These are phyloP conservation scores for Phanerochaete carnosa DNA, from an alignment of 768 basidiomycete genomes.

Conservation along the genomic window DNA sequence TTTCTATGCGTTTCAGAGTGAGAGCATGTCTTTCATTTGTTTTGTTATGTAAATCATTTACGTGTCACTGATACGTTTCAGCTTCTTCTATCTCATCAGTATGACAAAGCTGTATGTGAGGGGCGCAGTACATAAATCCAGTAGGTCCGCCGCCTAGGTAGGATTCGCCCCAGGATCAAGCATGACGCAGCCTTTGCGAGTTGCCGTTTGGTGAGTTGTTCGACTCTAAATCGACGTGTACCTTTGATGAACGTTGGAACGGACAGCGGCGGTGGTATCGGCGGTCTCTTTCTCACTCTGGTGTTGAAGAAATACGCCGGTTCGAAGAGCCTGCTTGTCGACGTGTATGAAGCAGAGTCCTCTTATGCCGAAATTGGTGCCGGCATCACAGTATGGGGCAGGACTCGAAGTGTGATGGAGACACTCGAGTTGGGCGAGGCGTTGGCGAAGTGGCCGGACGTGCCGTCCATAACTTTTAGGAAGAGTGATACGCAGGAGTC, in stretches of 20 bases:
- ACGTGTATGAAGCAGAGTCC: background rate
- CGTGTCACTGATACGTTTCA: background rate
- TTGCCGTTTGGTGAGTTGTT: conserved; percentile 11
- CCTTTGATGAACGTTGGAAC: background rate
- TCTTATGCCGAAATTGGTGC: background rate
- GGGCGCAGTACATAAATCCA: background rate
- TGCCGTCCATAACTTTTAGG: background rate
- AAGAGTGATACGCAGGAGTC: background rate
- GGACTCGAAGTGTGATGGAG: background rate
- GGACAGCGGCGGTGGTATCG: background rate
- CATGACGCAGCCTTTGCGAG: background rate
- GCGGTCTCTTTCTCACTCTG: background rate
- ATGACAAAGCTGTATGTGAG: background rate
- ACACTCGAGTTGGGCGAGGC: background rate
- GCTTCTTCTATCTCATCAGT: background rate
- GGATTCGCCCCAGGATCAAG: background rate
- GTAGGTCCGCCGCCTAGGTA: background rate
- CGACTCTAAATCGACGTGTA: background rate
- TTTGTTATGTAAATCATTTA: too few species aligned
- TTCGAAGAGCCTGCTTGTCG: background rate
- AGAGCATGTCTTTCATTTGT: too few species aligned
- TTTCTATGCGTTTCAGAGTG: too few species aligned
- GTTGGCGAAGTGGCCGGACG: background rate
- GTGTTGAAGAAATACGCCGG: background rate
- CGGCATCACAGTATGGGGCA: background rate